These are phyloP conservation scores for Botrytis hyacinthi DNA, from an alignment of 2,329 filamentous ascomycete species.

Conservation along the genomic window DNA sequence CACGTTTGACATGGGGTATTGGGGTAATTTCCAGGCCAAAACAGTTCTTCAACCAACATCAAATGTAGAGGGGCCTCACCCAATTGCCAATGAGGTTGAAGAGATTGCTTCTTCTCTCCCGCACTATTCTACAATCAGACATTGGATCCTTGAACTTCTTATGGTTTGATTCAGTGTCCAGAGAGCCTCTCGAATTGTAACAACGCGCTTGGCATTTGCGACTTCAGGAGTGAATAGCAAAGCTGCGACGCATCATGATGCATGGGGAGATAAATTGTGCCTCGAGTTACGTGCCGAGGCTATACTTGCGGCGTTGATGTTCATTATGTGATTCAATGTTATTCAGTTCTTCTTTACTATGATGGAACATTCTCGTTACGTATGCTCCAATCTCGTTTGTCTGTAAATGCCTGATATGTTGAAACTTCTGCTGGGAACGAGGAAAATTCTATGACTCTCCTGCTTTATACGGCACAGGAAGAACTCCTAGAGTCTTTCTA, in stretches of 20 bases:
- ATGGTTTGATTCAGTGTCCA: background rate
- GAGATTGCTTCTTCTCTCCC: background rate
- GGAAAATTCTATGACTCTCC: background rate
- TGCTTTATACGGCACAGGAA: background rate
- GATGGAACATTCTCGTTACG: rapidly evolving
- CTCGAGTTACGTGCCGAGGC: conserved; percentile 3
- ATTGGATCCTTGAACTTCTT: background rate
- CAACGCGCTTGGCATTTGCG: background rate
- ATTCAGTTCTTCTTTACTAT: background rate
- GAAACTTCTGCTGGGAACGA: background rate
- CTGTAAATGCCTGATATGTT: background rate
- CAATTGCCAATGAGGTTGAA: background rate
- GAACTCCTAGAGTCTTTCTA: background rate
- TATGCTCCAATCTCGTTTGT: background rate
- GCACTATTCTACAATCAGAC: background rate
- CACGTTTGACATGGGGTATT: background rate
- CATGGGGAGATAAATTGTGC: background rate
- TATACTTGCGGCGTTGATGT: background rate
- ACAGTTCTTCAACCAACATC: background rate
- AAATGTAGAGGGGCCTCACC: background rate
- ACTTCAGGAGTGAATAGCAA: background rate
- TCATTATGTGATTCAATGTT: background rate
- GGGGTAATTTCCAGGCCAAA: background rate
- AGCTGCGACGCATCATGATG: background rate
- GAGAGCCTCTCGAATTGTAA: background rate